Evolutionary conservation across 139 green algal genomes (phyloP).

Genomic region (Asterochloris sp.): DNA sequence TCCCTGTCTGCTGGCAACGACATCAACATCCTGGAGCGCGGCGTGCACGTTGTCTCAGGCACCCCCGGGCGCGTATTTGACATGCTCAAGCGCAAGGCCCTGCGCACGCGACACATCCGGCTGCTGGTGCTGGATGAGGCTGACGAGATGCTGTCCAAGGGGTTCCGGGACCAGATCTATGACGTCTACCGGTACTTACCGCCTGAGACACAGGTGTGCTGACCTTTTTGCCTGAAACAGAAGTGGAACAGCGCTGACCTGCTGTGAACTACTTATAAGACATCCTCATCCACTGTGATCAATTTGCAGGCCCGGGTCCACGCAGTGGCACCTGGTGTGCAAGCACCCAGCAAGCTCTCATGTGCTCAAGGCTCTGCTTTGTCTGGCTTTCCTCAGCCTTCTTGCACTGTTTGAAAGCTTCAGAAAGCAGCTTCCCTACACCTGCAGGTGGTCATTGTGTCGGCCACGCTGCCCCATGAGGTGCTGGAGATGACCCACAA

Average conservation of each 20-base stretch:
- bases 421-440: too few species aligned
- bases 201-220: constrained; percentile 76
- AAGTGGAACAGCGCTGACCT: too few species aligned
- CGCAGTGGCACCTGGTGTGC: too few species aligned
- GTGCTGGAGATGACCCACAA: constrained; percentile 98
- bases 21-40: constrained; percentile 90
- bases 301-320: too few species aligned
- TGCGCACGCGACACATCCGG: constrained; percentile 77
- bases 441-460: constrained; percentile 89
- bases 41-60: constrained; percentile 91
- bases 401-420: too few species aligned
- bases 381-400: too few species aligned
- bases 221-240: neutral
- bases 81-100: constrained; percentile 91
- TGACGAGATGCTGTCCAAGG: constrained; percentile 98
- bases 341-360: too few species aligned
- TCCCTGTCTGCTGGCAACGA: constrained; percentile 74
- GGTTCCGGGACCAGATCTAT: constrained; percentile 99
- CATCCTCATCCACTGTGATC: too few species aligned
- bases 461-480: constrained; percentile 92
- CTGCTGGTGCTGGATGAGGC: constrained; percentile 90
- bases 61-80: constrained; percentile 98
- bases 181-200: constrained; percentile 96
- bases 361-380: too few species aligned
- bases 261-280: too few species aligned